phyloP scores from a whole-genome alignment of 352 stramenopile species.

The Pelagophyceae sp. region DNA sequence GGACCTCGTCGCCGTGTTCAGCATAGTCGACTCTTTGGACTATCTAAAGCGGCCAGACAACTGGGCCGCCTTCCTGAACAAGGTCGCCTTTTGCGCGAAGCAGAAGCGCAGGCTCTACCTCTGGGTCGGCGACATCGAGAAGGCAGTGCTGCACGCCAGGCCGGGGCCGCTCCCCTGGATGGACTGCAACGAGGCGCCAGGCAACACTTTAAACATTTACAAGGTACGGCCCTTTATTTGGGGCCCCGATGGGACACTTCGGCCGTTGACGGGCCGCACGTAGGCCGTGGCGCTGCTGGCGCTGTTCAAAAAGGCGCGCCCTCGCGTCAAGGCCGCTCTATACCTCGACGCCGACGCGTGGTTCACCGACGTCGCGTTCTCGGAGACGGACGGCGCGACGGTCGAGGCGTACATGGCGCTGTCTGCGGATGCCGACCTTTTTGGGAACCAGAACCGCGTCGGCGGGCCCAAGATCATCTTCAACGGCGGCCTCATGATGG shows the following conservation, averaged over 20 bases:
- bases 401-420: background rate
- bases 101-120: background rate
- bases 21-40: background rate
- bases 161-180: background rate
- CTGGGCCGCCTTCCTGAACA: conserved; percentile 18
- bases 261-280: too few species aligned
- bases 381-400: background rate
- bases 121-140: background rate
- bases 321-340: background rate
- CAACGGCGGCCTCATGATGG: background rate
- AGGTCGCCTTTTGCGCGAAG: background rate
- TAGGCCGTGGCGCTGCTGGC: background rate
- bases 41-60: conserved; percentile 6
- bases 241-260: too few species aligned
- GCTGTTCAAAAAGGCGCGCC: background rate
- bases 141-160: background rate
- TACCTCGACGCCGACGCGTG: conserved; percentile 16
- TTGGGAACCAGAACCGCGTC: conserved; percentile 16
- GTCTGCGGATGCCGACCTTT: background rate
- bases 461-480: conserved; percentile 12
- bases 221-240: too few species aligned
- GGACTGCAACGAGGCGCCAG: background rate
- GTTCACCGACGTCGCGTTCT: background rate
- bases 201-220: conserved; percentile 11
- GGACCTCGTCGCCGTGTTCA: background rate